Evolutionary conservation across 306 rosid genomes (phyloP), one percentile per base, ranked within the genome.

Genomic region (Carpinus fangiana): DNA sequence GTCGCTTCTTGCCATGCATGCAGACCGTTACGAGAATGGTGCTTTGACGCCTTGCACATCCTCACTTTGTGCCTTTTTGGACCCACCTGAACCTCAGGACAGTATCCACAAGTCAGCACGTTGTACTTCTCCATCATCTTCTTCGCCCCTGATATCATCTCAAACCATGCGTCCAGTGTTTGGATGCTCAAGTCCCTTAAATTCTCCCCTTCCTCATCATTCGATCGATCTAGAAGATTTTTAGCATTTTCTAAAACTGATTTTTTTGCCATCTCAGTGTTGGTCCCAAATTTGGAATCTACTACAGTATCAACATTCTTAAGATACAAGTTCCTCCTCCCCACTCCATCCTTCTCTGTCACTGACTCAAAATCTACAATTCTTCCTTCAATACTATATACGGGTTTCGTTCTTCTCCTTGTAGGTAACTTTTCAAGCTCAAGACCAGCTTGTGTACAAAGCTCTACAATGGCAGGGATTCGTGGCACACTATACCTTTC

Each of bases 1-100:
- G 82, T 90, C 16, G 97, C 97, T 80, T 93, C 93, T 78, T 93
- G 96, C 98, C 98, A 93, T 70, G 97, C 97, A 74, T 93, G 98
- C 81, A 93, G 81, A 60, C 98, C 98, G 28, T 93, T 83, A 11
- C 97, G 92, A 62, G 93, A 90, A 77, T 91, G 98, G 77, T 93
- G 98, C 85, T 90, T 91, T n/a, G 95, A 84, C 66, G 92, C 98
- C 85, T 87, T 85, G 78, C 98, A 91, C 89, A 86, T 86, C 82
- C 98, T 91, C 75, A 91, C 92, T 84, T 93, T 93, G 84, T 93
- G 98, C 53, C 98, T 96, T 87, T 84, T 88, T 3, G 93, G 96
- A 75, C 97, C 96, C 41, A 91, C 98, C 83, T 91, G 97, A 12
- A 93, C 85, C 86, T 93, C 96, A 7, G 92, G 87, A 81, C 97